Percentiles rank a stretch among this genome's conserved stretches.
phyloP scores from a whole-genome alignment of 2,329 filamentous ascomycete species.

The Colletotrichum viniferum region DNA sequence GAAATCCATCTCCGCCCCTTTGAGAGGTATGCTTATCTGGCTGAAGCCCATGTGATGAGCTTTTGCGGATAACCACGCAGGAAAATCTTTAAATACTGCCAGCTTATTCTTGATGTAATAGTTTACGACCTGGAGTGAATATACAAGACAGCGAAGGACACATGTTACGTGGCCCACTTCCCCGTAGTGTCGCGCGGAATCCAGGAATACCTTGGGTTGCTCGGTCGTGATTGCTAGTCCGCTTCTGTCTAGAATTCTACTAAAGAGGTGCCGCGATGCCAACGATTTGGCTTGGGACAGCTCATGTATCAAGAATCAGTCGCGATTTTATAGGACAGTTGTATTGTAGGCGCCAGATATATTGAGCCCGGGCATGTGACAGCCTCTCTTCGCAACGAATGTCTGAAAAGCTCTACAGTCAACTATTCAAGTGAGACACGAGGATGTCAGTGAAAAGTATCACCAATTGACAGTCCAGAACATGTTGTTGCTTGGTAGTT shows the following conservation, averaged over 20 bases:
- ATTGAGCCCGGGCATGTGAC: accelerated
- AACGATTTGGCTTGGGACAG: too few relatives aligned
- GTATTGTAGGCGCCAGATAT: not conserved
- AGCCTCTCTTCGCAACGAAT: not conserved
- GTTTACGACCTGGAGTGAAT: not conserved
- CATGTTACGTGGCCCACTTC: not conserved
- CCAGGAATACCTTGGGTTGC: not conserved
- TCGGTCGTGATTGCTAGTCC: not conserved
- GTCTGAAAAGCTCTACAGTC: not conserved
- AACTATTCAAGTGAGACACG: not conserved
- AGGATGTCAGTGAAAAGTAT: not conserved
- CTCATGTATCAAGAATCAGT: too few relatives aligned
- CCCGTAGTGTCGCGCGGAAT: not conserved
- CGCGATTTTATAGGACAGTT: not conserved
- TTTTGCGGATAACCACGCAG: not conserved
- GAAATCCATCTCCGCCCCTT: too few relatives aligned
- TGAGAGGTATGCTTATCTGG: not conserved
- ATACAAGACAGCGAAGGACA: not conserved
- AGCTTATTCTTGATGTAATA: not conserved
- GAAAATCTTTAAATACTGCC: not conserved
- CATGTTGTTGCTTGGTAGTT: accelerated
- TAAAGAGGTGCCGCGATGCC: too few relatives aligned
- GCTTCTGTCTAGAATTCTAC: not conserved
- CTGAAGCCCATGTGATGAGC: not conserved
- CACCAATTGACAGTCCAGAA: not conserved